These are phyloP conservation scores for Coccomyxa subellipsoidea DNA, from an alignment of 163 green algal genomes.

Conservation along the genomic window DNA sequence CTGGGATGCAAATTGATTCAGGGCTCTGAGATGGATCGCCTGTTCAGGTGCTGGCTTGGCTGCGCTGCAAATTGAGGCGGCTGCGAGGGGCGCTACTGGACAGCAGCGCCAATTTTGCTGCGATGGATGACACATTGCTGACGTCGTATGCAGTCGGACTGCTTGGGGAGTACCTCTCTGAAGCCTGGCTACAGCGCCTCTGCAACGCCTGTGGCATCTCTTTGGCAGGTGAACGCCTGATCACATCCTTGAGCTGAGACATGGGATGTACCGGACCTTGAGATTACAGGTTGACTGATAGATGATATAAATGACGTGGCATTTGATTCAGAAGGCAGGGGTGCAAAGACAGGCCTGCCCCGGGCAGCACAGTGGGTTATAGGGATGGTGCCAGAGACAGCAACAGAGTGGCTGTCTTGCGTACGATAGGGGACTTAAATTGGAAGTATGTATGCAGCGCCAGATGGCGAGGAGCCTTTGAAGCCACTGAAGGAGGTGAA, in stretches of 20 bases:
- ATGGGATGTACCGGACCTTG: too few relatives aligned
- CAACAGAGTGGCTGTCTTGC: too few relatives aligned
- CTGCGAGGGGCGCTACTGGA: not conserved
- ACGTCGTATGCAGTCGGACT: not conserved
- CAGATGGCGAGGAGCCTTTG: not conserved
- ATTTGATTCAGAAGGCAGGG: not conserved
- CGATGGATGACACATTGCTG: not conserved
- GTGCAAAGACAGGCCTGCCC: too few relatives aligned
- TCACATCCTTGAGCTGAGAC: too few relatives aligned
- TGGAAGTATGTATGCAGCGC: not conserved
- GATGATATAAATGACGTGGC: too few relatives aligned
- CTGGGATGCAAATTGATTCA: too few relatives aligned
- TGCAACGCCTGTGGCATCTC: not conserved
- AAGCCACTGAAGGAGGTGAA: not conserved
- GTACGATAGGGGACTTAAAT: not conserved
- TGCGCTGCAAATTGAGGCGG: not conserved
- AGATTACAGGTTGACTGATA: too few relatives aligned
- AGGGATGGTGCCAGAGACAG: not conserved
- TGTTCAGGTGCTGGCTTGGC: conserved; percentile 3
- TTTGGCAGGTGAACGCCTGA: not conserved
- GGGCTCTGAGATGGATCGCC: too few relatives aligned
- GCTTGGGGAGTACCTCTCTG: conserved; percentile 4
- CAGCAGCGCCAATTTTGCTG: not conserved
- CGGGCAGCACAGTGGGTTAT: too few relatives aligned
- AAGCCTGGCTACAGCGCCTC: not conserved